Evolutionary conservation across 371 early-diverging fungal species (phyloP).

Genomic region (Chytridiales sp.): DNA sequence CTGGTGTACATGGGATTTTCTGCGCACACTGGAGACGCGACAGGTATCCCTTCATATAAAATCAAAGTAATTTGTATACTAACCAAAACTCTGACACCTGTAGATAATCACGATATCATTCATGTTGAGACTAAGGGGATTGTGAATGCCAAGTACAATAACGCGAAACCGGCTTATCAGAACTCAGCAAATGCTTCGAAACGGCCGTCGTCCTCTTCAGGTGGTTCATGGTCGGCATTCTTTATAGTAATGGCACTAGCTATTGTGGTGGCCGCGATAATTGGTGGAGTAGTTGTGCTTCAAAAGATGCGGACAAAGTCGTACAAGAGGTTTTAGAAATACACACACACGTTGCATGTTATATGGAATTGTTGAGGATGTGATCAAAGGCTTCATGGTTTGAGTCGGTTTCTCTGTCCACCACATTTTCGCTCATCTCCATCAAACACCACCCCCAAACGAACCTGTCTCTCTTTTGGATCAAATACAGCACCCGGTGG

Average conservation of each 20-base stretch:
- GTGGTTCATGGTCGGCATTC: background rate
- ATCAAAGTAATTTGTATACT: background rate
- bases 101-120: constrained; percentile 82
- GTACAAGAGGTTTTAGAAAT: constrained; percentile 69
- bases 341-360: no score
- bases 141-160: constrained; percentile 19
- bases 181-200: background rate
- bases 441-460: no score
- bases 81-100: background rate
- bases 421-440: no score
- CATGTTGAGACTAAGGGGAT: constrained; percentile 49
- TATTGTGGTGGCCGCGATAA: background rate
- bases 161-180: background rate
- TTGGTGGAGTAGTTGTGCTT: constrained; percentile 55
- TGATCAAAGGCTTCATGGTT: no score
- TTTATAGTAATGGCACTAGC: background rate
- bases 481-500: no score
- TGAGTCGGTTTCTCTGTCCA: no score
- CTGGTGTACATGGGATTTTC: constrained; percentile 84
- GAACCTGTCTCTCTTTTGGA: no score
- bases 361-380: no score
- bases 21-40: constrained; percentile 87
- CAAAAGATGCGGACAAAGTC: constrained; percentile 54
- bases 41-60: constrained; percentile 42
- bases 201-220: background rate